Evolutionary conservation across 306 rosid species (phyloP).

Genomic region (Ormosia emarginata): DNA sequence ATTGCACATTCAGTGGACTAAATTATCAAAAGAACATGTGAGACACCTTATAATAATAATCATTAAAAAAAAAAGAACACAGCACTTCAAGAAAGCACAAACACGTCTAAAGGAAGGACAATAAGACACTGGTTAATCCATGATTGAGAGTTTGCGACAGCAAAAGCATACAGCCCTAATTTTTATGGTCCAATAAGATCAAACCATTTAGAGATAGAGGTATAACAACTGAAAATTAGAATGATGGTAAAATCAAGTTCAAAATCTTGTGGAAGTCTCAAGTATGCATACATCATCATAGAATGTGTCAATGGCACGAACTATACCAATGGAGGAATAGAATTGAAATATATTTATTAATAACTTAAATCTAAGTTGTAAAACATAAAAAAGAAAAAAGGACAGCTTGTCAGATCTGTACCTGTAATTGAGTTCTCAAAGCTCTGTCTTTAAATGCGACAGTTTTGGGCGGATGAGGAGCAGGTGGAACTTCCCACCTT

Average conservation of each 20-base stretch:
- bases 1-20: not conserved
- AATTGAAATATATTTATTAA: not conserved
- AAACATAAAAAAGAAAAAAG: not conserved
- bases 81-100: not conserved
- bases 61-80: not conserved
- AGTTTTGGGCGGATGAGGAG: constrained; percentile 71
- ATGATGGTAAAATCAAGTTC: not conserved
- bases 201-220: not conserved
- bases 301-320: not conserved
- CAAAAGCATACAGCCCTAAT: not conserved
- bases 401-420: constrained; percentile 8
- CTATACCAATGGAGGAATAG: not conserved
- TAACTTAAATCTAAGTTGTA: not conserved
- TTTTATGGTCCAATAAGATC: not conserved
- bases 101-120: not conserved
- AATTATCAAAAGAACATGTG: not conserved
- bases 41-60: not conserved
- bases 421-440: constrained; percentile 67
- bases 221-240: not conserved
- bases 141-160: not conserved
- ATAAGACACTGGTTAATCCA: not conserved
- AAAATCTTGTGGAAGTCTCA: not conserved
- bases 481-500: constrained; percentile 72
- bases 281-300: not conserved
- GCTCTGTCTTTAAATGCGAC: constrained; percentile 56